Conservation (phyloP, 2,329 filamentous ascomycete species). For the Ophiostoma perfectum region DNA sequence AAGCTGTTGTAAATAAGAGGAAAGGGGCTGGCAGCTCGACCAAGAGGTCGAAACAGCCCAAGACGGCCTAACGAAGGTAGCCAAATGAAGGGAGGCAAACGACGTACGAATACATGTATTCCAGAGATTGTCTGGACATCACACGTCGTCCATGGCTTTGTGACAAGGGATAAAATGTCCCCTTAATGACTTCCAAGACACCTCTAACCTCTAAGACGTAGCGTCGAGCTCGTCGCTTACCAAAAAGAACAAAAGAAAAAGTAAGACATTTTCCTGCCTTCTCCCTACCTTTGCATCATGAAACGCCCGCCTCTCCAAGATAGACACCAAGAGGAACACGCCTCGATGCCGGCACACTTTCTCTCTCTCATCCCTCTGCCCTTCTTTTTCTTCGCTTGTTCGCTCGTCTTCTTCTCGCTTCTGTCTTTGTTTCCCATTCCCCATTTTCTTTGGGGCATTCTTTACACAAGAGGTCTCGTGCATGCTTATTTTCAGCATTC, state of each 20-base stretch:
- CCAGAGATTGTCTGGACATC: not conserved
- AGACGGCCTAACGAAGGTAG: not conserved
- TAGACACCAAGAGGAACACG: not conserved
- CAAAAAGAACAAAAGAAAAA: not conserved
- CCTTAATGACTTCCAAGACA: not conserved
- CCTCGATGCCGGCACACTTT: not conserved
- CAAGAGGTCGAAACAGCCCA: not conserved
- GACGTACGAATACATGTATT: no score
- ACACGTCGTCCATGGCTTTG: not conserved
- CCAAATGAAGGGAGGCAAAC: not conserved
- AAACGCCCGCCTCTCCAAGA: not conserved
- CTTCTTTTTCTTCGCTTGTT: not conserved
- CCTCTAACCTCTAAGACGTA: no score
- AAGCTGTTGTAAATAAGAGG: no score
- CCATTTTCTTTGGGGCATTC: no score
- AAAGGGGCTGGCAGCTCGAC: no score
- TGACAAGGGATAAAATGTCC: not conserved
- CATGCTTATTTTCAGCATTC: not conserved
- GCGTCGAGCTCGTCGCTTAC: not conserved
- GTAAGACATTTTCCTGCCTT: not conserved
- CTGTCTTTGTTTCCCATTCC: not conserved
- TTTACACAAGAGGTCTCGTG: not conserved
- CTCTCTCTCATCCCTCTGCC: not conserved
- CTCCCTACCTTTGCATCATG: constrained; percentile 9
- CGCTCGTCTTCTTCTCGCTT: not conserved